Evolutionary conservation across 116 monocot genomes (phyloP).

Genomic region (Phalaenopsis hybrid): DNA sequence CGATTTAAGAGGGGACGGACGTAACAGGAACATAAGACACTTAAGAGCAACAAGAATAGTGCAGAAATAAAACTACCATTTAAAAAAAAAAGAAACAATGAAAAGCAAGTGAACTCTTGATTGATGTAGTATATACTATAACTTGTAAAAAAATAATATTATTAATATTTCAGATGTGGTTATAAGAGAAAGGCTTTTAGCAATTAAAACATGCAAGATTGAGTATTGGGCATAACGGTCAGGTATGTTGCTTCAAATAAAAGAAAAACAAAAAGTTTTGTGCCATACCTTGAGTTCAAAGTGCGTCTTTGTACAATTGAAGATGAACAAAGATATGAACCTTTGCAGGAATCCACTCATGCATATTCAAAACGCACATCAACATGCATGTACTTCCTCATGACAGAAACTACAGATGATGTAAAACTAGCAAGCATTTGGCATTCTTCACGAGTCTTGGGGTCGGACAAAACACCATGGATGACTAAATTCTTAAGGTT

Average conservation of each 20-base stretch:
- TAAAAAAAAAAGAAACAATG: background rate
- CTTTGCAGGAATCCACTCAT: constrained; percentile 12
- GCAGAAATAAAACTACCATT: background rate
- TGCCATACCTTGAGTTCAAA: background rate
- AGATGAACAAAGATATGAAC: constrained; percentile 5
- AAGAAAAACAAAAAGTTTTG: background rate
- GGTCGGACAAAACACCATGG: constrained; percentile 80
- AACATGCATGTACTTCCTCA: constrained; percentile 73
- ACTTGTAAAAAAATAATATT: background rate
- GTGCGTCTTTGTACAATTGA: constrained; percentile 1
- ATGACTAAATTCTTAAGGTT: constrained; percentile 76
- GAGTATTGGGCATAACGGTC: background rate
- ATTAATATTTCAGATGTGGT: background rate
- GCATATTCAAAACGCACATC: constrained; percentile 83
- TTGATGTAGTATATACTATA: background rate
- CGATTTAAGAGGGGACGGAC: too few relatives aligned
- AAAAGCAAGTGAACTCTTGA: background rate
- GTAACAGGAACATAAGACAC: background rate
- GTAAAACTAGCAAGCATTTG: constrained; percentile 73
- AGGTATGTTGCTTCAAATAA: background rate
- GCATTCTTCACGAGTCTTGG: constrained; percentile 79
- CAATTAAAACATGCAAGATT: background rate
- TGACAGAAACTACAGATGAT: constrained; percentile 53
- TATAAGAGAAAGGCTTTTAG: background rate
- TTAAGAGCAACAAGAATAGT: background rate